Evolutionary conservation across 2,329 filamentous ascomycete genomes (phyloP).

Genomic region (Exophiala alcalophila): DNA sequence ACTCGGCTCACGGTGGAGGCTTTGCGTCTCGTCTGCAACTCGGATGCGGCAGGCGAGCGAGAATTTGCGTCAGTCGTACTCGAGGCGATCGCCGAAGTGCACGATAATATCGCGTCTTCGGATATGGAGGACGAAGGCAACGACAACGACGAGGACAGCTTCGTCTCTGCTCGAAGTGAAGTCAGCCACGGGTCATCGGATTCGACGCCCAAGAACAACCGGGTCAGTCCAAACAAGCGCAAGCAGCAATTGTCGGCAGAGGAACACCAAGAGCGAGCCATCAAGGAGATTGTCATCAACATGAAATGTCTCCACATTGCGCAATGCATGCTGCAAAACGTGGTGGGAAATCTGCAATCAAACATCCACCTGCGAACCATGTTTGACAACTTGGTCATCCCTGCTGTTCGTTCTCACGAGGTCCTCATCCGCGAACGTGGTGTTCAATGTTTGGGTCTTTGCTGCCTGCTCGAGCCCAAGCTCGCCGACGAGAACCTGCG

Average conservation of each 20-base stretch:
- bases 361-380: conserved; percentile 94
- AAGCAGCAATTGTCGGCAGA: conserved; percentile 22
- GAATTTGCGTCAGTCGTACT: conserved; percentile 60
- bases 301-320: conserved; percentile 98
- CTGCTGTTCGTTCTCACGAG: conserved; percentile 89
- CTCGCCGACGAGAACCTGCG: conserved; percentile 88
- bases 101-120: conserved; percentile 73
- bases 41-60: conserved; percentile 49
- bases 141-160: conserved; percentile 75
- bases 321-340: conserved; percentile 94
- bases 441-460: conserved; percentile 83
- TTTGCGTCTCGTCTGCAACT: conserved; percentile 75
- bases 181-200: conserved; percentile 63
- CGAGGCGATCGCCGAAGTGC: conserved; percentile 92
- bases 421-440: conserved; percentile 89
- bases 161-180: conserved; percentile 88
- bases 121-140: conserved; percentile 19
- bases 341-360: conserved; percentile 80
- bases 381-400: conserved; percentile 94
- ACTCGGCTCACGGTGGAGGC: conserved; percentile 84
- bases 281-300: conserved; percentile 92
- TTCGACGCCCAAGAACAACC: conserved; percentile 34
- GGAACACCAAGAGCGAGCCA: conserved; percentile 64
- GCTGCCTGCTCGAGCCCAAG: conserved; percentile 83
- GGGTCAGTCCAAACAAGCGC: conserved; percentile 28